Percentiles rank a stretch among this genome's conserved stretches.
Conservation (phyloP, 257 asterid species). For the Cynanchum wilfordii region DNA sequence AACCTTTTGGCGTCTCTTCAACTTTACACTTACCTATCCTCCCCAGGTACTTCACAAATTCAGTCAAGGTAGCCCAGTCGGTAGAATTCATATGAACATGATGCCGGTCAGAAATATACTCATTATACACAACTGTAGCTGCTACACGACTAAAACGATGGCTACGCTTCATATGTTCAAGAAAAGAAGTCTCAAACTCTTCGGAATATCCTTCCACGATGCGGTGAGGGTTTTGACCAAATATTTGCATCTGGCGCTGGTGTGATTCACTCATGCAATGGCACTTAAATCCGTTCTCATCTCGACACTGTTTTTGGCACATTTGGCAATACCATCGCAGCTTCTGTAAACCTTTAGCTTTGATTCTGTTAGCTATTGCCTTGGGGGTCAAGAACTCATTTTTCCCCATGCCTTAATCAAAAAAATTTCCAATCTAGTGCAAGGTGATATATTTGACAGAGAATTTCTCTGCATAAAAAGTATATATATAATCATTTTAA, state of each 20-base stretch:
- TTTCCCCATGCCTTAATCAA: conserved; percentile 50
- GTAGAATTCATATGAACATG: conserved; percentile 93
- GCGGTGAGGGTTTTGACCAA: conserved; percentile 77
- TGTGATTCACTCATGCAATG: conserved; percentile 95
- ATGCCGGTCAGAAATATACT: conserved; percentile 75
- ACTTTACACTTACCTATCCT: conserved; percentile 79
- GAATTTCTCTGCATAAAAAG: too few species aligned
- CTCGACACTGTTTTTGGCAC: conserved; percentile 96
- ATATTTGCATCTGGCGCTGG: conserved; percentile 91
- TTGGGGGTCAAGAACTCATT: conserved; percentile 86
- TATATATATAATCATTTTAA: too few species aligned
- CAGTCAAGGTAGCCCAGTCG: conserved; percentile 84
- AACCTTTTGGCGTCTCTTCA: conserved; percentile 86
- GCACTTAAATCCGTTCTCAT: conserved; percentile 95
- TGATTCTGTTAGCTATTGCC: conserved; percentile 85
- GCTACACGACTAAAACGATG: conserved; percentile 88
- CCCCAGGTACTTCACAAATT: conserved; percentile 83
- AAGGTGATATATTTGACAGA: too few species aligned
- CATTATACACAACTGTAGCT: conserved; percentile 93
- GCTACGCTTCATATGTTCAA: conserved; percentile 86
- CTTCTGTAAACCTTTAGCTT: conserved; percentile 81
- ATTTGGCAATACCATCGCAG: conserved; percentile 94
- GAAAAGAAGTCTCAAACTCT: conserved; percentile 61
- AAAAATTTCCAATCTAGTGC: neutral
- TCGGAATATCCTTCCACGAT: conserved; percentile 71